These are phyloP conservation scores for Sphagnum tenellum DNA, from an alignment of 225 moss, liverwort and hornwort species.

Conservation along the genomic window DNA sequence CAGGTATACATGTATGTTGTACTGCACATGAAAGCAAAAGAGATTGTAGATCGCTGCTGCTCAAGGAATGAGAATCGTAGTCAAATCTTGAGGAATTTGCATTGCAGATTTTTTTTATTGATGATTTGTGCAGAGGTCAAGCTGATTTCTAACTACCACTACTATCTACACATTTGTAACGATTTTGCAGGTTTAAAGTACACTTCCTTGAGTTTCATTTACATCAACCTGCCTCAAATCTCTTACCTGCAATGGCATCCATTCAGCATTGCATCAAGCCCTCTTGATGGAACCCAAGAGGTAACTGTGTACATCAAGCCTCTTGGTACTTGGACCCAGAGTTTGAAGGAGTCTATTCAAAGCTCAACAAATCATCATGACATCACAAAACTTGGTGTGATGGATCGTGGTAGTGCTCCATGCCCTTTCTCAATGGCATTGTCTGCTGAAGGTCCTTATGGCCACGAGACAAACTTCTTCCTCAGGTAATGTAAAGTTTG, in stretches of 20 bases:
- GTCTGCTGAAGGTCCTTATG: slow-evolving; percentile 63
- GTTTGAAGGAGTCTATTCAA: slow-evolving; percentile 12
- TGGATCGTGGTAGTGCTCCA: too few relatives aligned
- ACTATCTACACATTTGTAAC: too few relatives aligned
- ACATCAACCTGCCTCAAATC: slow-evolving; percentile 33
- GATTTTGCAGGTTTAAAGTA: slow-evolving; percentile 13
- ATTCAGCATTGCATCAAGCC: slow-evolving; percentile 46
- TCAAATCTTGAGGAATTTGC: too few relatives aligned
- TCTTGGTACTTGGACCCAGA: slow-evolving; percentile 40
- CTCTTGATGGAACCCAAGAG: slow-evolving; percentile 20
- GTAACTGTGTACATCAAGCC: slow-evolving; percentile 52
- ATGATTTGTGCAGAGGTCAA: too few relatives aligned
- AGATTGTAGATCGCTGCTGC: too few relatives aligned
- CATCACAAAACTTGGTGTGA: slow-evolving; percentile 2
- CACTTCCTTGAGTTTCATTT: slow-evolving; percentile 39
- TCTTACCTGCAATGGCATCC: slow-evolving; percentile 58
- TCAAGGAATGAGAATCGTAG: too few relatives aligned
- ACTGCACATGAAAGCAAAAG: too few relatives aligned
- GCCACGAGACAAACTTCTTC: slow-evolving; percentile 39
- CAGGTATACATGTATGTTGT: not conserved
- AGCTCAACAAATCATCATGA: not conserved
- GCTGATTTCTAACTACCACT: too few relatives aligned
- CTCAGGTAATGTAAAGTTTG: slow-evolving; percentile 13
- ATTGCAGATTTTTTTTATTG: too few relatives aligned
- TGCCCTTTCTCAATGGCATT: slow-evolving; percentile 39